A percentile compares a stretch with the other conserved stretches of the same genome.
phyloP scores from a whole-genome alignment of 371 early-diverging fungal genomes.

The Aphelidium insulamus region DNA sequence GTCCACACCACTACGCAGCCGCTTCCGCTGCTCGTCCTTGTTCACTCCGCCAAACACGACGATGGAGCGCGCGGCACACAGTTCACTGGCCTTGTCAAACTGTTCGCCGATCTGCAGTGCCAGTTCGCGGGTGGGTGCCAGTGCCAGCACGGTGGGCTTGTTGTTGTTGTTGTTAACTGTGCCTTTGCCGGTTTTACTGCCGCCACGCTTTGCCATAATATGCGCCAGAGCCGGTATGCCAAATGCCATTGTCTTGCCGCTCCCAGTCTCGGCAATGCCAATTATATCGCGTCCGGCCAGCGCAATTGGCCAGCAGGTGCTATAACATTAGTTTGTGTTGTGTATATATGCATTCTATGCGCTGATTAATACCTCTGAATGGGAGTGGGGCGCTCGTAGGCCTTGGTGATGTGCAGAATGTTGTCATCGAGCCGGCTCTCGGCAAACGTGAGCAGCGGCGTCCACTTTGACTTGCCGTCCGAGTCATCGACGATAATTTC shows the following conservation, averaged over 20 bases:
- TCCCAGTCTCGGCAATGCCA: constrained; percentile 95
- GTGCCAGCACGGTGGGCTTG: constrained; percentile 84
- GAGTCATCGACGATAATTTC: too few species aligned
- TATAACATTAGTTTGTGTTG: too few species aligned
- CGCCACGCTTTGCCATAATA: constrained; percentile 95
- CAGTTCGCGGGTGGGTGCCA: constrained; percentile 86
- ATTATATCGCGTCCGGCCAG: constrained; percentile 94
- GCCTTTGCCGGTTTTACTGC: too few species aligned
- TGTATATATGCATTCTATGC: too few species aligned
- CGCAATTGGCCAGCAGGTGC: constrained; percentile 99
- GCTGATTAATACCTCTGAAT: too few species aligned
- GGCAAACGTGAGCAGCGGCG: too few species aligned
- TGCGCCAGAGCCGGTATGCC: constrained; percentile 94
- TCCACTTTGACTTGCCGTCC: too few species aligned
- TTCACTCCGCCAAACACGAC: constrained; percentile 41
- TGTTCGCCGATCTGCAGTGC: constrained; percentile 87
- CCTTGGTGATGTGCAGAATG: too few species aligned
- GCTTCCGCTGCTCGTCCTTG: constrained; percentile 36
- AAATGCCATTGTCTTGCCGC: constrained; percentile 96
- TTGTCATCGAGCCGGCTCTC: too few species aligned
- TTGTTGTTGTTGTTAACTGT: too few species aligned
- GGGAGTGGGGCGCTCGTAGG: too few species aligned
- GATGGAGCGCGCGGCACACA: neutral
- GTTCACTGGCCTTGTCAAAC: constrained; percentile 63
- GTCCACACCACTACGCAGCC: constrained; percentile 38